Conservation (phyloP, 2,329 filamentous ascomycete species). For the Microcyclospora pomicola region DNA sequence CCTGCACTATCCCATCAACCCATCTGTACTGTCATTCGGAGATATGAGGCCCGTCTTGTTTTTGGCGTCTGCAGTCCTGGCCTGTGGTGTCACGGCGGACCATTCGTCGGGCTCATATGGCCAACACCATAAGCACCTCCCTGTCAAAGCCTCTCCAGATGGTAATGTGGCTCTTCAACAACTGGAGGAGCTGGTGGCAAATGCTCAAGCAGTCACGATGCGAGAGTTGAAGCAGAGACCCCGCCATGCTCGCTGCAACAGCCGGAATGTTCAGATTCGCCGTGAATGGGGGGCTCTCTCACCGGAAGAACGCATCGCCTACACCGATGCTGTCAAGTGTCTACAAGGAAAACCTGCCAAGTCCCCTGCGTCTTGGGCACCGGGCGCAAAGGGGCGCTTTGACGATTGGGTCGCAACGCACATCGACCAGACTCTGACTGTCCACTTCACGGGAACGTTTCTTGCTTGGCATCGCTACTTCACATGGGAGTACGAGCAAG, state of each 20-base stretch:
- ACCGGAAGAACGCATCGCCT: conserved; percentile 14
- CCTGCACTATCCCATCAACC: too few relatives aligned
- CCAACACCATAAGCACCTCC: too few relatives aligned
- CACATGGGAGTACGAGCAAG: conserved; percentile 29
- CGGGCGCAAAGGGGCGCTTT: conserved; percentile 16
- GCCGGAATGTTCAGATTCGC: conserved; percentile 15
- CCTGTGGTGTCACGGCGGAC: too few relatives aligned
- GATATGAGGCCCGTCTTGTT: too few relatives aligned
- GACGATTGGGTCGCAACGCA: conserved; percentile 19
- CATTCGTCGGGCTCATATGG: too few relatives aligned
- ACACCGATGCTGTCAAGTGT: conserved; percentile 20
- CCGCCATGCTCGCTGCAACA: conserved; percentile 1
- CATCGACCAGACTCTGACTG: conserved; percentile 14
- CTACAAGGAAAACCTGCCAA: conserved; percentile 14
- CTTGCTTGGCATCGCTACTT: conserved; percentile 32
- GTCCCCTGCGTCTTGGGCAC: conserved; percentile 6
- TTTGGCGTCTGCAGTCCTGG: too few relatives aligned
- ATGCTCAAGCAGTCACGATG: too few relatives aligned
- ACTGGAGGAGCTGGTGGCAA: too few relatives aligned
- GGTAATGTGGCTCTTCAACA: too few relatives aligned
- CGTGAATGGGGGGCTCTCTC: conserved; percentile 28
- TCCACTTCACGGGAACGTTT: conserved; percentile 20
- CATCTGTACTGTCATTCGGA: too few relatives aligned
- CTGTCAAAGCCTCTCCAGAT: too few relatives aligned
- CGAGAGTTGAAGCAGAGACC: too few relatives aligned